Base-by-base conservation (phyloP, 2,329 filamentous ascomycete genomes). In the Epichloe elymi region DNA sequence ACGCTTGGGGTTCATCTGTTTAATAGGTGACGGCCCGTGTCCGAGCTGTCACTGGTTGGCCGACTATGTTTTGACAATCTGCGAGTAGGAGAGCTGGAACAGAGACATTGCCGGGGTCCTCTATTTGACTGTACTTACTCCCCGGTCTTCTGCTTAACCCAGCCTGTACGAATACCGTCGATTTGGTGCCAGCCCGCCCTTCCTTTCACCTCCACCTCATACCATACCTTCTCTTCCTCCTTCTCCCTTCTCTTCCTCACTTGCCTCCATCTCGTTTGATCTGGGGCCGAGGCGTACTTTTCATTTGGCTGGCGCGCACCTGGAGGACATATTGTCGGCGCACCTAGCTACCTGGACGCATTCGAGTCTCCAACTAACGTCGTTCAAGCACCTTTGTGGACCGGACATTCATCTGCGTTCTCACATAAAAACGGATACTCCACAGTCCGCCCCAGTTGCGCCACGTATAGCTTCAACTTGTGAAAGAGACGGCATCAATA, bases 81-180 rank as follows among this genome's bases (percentile, higher is more conserved):
- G 51, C 56, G 56, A 58, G 57, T 56, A 55, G 54, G 40, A 57
- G 55, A 49, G 49, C 56, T 49, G 53, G 51, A 54, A 54, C 49
- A 58, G 53, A 59, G 56, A 59, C 58, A 59, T 53, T 46, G 53
- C 52, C 54, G 57, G 51, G 57, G 53, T 41, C 39, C 36, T 50
- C 42, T 49, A 33, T 38, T 44, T 37, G 23, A 44, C 45, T 48
- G 45, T 30, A 36, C 41, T 41, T 50, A 51, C 46, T 50, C 50
- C 53, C 43, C 43, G 50, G 49, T 30, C 42, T 50, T 50, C 48
- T 42, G 36, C 33, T 54, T 45, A 49, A 46, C 52, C 54, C 52
- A 49, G 41, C 55, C 51, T 37, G 46, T 52, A 39, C 51, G 41
- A 43, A 49, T 53, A 48, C 51, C 53, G 50, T 39, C 49, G 40